Evolutionary conservation across 208 protist genomes (phyloP), one percentile per base, ranked within the genome.

Genomic region (Acanthamoeba sp.): DNA sequence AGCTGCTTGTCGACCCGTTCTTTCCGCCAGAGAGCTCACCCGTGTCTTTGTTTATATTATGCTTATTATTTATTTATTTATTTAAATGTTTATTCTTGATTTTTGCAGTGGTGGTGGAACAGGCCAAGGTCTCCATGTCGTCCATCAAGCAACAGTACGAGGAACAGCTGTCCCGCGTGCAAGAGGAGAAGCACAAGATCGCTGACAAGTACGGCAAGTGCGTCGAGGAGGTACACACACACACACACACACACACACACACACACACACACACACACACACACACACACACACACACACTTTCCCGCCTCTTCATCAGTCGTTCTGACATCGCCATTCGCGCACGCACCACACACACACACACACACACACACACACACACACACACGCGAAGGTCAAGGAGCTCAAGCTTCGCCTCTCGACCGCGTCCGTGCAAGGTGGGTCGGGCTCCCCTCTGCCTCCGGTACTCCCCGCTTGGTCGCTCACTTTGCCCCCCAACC

Each of bases 141-240:
- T 22, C 29, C 22, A 40, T 78, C 34, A 78, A 42, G 69, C 34
- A 78, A 32, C 69, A 78, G 38, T 78, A 45, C 69, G 69, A 78
- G 69, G 38, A 78, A 32, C 34, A 78, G 69, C 32, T 78, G 69
- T 10, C 32, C 14, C 29, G 69, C 14, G 38, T 78, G 24, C 29
- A 38, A 5, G 69, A 78, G 20, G 69, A 78, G 24, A 78, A 78
- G 38, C 69, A 78, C 20, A 78, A 78, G 69, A 36, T 78, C 36
- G 69, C 69, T 16, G 69, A 78, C 69, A 78, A 78, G 69, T 78
- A 42, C 38, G 69, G 18, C 29, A 78, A 78, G 69, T 9, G 20
- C 5, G 38, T 22, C 29, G 69, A 78, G n/a, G 69, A 71, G 64
- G 64, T 71, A 71, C 27, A 24, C 50, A 55, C 18, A 2, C 50